phyloP scores from a whole-genome alignment of 352 stramenopile species.

The Pythium volutum region DNA sequence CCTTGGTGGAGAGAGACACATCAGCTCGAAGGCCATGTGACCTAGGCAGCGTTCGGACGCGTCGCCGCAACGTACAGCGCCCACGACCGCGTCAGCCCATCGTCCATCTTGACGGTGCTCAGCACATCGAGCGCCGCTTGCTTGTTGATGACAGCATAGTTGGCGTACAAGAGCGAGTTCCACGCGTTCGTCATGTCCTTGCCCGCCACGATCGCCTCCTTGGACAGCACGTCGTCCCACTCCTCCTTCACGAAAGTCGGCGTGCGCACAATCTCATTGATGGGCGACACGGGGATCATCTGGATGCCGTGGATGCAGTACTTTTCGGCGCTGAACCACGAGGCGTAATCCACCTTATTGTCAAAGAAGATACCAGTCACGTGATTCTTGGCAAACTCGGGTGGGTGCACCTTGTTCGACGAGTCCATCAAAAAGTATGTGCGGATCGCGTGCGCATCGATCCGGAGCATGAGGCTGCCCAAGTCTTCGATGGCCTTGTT shows the following conservation, averaged over 20 bases:
- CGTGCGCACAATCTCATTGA: conserved; percentile 66
- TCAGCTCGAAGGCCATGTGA: no score
- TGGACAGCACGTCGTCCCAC: conserved; percentile 72
- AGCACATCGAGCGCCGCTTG: conserved; percentile 40
- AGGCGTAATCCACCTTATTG: conserved; percentile 74
- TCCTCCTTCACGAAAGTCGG: conserved; percentile 60
- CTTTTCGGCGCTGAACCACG: conserved; percentile 64
- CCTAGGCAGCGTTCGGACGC: conserved; percentile 1
- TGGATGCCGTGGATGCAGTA: conserved; percentile 80
- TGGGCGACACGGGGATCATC: conserved; percentile 72
- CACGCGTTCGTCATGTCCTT: conserved; percentile 45
- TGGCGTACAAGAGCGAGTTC: conserved; percentile 69
- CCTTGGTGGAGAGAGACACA: background rate
- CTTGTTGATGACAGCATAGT: conserved; percentile 58
- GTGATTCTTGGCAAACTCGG: conserved; percentile 62
- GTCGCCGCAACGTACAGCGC: conserved; percentile 70
- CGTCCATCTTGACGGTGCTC: conserved; percentile 54
- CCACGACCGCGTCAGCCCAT: conserved; percentile 60
- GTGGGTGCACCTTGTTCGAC: conserved; percentile 60
- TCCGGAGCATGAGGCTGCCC: conserved; percentile 68
- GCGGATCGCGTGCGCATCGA: conserved; percentile 56
- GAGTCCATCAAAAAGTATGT: conserved; percentile 71
- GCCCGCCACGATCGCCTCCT: conserved; percentile 46
- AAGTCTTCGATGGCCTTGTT: conserved; percentile 61
- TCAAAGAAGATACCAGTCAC: conserved; percentile 82